A percentile compares a stretch with the other conserved stretches of the same genome.
These are phyloP conservation scores for Ettlia oleoabundans DNA, from an alignment of 139 green algal species.

Conservation along the genomic window DNA sequence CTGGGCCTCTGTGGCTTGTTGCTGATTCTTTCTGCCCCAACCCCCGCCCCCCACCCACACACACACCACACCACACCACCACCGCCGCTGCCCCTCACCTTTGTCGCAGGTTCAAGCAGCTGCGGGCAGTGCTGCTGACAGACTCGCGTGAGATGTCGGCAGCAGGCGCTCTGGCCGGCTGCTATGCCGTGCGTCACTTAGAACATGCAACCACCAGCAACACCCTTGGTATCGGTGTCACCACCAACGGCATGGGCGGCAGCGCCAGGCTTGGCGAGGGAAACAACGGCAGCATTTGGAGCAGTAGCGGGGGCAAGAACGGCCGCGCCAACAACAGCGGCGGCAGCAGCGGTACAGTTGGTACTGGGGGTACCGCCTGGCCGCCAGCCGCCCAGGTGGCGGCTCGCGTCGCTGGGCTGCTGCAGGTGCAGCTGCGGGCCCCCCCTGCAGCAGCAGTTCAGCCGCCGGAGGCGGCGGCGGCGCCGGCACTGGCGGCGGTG, in stretches of 20 bases:
- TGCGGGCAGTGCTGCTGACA: slow-evolving; percentile 18
- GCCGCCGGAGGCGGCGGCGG: background rate
- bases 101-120: slow-evolving; percentile 35
- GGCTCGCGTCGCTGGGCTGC: background rate
- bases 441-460: no score
- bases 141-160: background rate
- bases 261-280: background rate
- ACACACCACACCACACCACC: no score
- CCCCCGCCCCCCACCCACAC: no score
- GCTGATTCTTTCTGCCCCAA: no score
- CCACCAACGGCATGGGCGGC: no score
- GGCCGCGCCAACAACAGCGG: no score
- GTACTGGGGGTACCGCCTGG: no score
- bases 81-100: no score
- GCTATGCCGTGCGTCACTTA: slow-evolving; percentile 14
- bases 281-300: background rate
- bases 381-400: background rate
- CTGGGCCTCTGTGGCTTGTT: background rate
- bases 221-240: background rate
- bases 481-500: background rate
- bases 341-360: no score
- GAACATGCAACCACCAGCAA: no score
- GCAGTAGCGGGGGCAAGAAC: no score
- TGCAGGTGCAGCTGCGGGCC: background rate
- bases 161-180: background rate